These are phyloP conservation scores for Sonneratia caseolaris DNA, from an alignment of 345 rosid species.

Conservation along the genomic window DNA sequence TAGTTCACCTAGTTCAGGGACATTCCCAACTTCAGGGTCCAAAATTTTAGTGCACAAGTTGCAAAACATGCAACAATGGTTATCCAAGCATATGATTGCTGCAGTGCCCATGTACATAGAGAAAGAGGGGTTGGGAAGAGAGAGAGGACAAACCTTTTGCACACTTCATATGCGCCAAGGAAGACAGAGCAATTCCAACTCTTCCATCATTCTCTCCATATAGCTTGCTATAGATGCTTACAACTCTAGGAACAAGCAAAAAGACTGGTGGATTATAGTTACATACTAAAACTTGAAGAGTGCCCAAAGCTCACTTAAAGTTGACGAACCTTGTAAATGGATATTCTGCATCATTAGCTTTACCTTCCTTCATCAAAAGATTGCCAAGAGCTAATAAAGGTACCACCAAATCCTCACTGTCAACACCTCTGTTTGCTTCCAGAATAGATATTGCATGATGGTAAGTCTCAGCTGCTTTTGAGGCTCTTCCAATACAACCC, in stretches of 20 bases:
- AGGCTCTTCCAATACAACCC: conserved; percentile 44
- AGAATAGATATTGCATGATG: conserved; percentile 43
- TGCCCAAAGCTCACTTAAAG: background rate
- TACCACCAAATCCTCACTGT: conserved; percentile 64
- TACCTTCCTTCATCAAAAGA: conserved; percentile 67
- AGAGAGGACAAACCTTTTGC: conserved; percentile 42
- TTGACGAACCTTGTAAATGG: conserved; percentile 45
- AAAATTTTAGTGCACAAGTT: background rate
- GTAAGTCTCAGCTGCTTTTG: conserved; percentile 46
- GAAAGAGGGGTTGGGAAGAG: background rate
- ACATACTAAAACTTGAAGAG: background rate
- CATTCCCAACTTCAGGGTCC: background rate
- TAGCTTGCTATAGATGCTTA: conserved; percentile 46
- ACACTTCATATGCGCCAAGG: conserved; percentile 69
- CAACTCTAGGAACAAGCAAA: conserved; percentile 32
- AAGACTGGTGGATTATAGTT: conserved; percentile 8
- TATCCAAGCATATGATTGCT: background rate
- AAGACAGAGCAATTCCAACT: conserved; percentile 74
- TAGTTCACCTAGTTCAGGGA: background rate
- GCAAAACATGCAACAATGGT: background rate
- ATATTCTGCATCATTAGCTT: conserved; percentile 48
- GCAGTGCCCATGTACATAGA: background rate
- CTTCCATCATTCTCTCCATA: conserved; percentile 73
- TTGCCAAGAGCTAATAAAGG: conserved; percentile 64
- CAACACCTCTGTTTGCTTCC: conserved; percentile 56